A percentile compares a stretch with the other conserved stretches of the same genome.
phyloP scores from a whole-genome alignment of 805 yeast genomes.

The Starmerella tilneyi region DNA sequence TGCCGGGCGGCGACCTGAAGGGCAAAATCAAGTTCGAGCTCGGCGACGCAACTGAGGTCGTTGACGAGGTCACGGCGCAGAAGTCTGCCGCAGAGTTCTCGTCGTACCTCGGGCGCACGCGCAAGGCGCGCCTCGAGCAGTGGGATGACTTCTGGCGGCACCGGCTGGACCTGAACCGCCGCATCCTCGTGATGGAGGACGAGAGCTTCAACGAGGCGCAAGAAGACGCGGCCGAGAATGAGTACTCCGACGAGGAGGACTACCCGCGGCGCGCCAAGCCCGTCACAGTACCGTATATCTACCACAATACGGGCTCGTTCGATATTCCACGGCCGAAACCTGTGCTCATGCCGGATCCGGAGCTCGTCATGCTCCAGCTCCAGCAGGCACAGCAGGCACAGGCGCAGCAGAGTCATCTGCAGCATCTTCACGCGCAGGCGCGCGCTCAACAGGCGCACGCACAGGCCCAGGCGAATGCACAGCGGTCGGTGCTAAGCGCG shows the following conservation, averaged over 20 bases:
- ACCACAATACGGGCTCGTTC: constrained; percentile 23
- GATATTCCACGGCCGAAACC: constrained; percentile 23
- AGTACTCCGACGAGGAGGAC: constrained; percentile 23
- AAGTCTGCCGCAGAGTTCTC: constrained; percentile 24
- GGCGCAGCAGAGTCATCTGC: constrained; percentile 8
- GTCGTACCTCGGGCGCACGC: constrained; percentile 25
- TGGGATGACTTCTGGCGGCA: constrained; percentile 32
- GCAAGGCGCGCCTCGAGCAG: constrained; percentile 26
- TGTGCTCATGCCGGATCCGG: constrained; percentile 27
- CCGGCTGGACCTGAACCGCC: constrained; percentile 20
- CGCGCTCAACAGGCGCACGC: not conserved
- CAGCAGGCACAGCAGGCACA: constrained; percentile 10
- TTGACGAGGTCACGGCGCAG: constrained; percentile 26
- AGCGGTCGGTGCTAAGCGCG: constrained; percentile 10
- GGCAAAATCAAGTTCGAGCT: constrained; percentile 19
- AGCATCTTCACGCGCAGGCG: constrained; percentile 3
- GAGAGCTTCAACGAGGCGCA: constrained; percentile 24
- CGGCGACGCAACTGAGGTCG: constrained; percentile 12
- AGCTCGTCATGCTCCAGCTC: constrained; percentile 14
- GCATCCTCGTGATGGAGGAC: constrained; percentile 21
- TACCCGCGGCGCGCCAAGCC: constrained; percentile 15
- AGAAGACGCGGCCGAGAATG: constrained; percentile 20
- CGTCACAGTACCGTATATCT: constrained; percentile 20
- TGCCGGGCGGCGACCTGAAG: constrained; percentile 25
- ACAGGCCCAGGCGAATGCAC: constrained; percentile 1